Evolutionary conservation across 345 rosid genomes (phyloP).

Genomic region (Physaria fendleri): DNA sequence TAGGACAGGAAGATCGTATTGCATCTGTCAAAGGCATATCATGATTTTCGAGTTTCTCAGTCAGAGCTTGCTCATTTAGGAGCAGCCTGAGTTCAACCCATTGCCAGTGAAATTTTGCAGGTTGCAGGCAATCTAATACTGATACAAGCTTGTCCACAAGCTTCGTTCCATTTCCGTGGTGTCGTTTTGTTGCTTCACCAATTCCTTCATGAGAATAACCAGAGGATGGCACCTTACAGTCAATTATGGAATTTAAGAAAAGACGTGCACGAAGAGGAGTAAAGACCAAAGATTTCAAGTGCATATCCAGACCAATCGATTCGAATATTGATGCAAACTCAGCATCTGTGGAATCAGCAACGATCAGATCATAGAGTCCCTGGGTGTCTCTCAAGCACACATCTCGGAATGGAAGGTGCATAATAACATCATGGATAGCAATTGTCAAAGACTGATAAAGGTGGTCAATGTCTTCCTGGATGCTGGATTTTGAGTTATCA

Average conservation of each 20-base stretch:
- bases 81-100: conserved; percentile 98
- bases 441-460: conserved; percentile 62
- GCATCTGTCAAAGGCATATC: conserved; percentile 72
- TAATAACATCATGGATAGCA: conserved; percentile 77
- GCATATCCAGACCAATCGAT: conserved; percentile 62
- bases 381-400: conserved; percentile 80
- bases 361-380: conserved; percentile 77
- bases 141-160: conserved; percentile 77
- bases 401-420: conserved; percentile 85
- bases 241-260: conserved; percentile 76
- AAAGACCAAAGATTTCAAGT: conserved; percentile 60
- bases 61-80: conserved; percentile 84
- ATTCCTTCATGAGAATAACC: conserved; percentile 48
- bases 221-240: conserved; percentile 61
- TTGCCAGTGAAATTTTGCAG: conserved; percentile 99
- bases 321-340: conserved; percentile 75
- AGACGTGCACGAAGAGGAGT: conserved; percentile 92
- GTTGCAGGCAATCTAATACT: conserved; percentile 76
- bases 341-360: conserved; percentile 76
- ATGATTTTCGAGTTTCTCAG: conserved; percentile 74
- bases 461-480: conserved; percentile 76
- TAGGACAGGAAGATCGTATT: conserved; percentile 62
- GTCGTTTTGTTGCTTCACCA: conserved; percentile 45
- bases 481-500: conserved; percentile 35
- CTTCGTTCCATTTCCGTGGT: conserved; percentile 53